A percentile compares a stretch with the other conserved stretches of the same genome.
Evolutionary conservation across 1,284 basidiomycete species (phyloP).

Genomic region (Ustilago tritici): DNA sequence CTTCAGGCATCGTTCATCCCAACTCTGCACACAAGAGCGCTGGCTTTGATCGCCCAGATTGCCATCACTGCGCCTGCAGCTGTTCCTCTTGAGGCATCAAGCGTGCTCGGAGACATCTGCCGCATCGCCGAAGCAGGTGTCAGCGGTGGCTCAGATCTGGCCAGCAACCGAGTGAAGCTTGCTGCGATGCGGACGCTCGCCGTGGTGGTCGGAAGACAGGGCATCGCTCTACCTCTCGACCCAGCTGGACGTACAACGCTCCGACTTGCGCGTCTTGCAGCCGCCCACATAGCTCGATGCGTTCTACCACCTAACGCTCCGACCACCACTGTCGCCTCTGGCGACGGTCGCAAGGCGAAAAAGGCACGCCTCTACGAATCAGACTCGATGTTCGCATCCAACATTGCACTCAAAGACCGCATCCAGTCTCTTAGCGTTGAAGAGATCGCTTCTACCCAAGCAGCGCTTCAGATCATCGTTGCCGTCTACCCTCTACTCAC

Average conservation of each 20-base stretch:
- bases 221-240: slow-evolving; percentile 44
- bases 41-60: slow-evolving; percentile 42
- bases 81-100: slow-evolving; percentile 22
- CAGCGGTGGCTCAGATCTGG: neutral
- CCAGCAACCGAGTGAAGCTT: slow-evolving; percentile 23
- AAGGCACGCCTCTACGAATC: slow-evolving; percentile 57
- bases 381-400: slow-evolving; percentile 40
- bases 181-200: slow-evolving; percentile 41
- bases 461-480: slow-evolving; percentile 33
- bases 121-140: slow-evolving; percentile 31
- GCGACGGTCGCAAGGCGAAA: slow-evolving; percentile 36
- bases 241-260: slow-evolving; percentile 44
- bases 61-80: slow-evolving; percentile 32
- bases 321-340: slow-evolving; percentile 2
- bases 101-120: slow-evolving; percentile 41
- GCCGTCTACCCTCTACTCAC: slow-evolving; percentile 40
- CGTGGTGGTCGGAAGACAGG: slow-evolving; percentile 29
- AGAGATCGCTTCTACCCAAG: slow-evolving; percentile 29
- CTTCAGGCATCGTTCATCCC: slow-evolving; percentile 31
- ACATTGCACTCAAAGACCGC: slow-evolving; percentile 37
- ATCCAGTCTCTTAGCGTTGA: slow-evolving; percentile 29
- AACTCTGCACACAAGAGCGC: slow-evolving; percentile 33
- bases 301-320: slow-evolving; percentile 18
- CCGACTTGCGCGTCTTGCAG: slow-evolving; percentile 47
- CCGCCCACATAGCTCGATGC: slow-evolving; percentile 23